Conservation (phyloP, 306 rosid genomes). For the Cicer yamashitae region DNA sequence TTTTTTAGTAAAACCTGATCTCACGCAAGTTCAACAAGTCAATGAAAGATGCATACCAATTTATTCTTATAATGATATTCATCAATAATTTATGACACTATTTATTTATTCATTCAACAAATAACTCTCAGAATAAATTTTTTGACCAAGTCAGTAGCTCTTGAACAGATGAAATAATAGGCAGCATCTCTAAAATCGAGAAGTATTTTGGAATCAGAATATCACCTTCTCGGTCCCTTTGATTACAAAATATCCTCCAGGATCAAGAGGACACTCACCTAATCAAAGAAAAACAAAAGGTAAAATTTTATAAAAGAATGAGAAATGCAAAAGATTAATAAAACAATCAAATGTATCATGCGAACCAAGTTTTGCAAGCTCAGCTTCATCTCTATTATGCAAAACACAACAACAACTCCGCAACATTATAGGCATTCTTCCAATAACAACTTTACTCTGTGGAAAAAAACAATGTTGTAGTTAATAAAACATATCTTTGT, state of each 20-base stretch:
- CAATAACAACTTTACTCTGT: conserved; percentile 64
- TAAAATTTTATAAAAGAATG: conserved; percentile 12
- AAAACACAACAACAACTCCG: conserved; percentile 79
- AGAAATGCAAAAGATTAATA: not conserved
- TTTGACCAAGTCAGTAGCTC: not conserved
- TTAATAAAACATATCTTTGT: conserved; percentile 13
- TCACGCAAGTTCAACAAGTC: conserved; percentile 25
- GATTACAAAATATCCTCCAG: conserved; percentile 90
- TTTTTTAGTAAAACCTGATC: conserved; percentile 13
- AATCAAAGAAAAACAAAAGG: conserved; percentile 27
- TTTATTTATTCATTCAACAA: conserved; percentile 14
- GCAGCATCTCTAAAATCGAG: conserved; percentile 15
- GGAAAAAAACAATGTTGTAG: conserved; percentile 17
- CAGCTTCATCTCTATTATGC: conserved; percentile 75
- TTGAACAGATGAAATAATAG: conserved; percentile 10
- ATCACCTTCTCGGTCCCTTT: conserved; percentile 96
- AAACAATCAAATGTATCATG: conserved; percentile 2
- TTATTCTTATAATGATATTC: conserved; percentile 13
- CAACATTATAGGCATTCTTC: conserved; percentile 91
- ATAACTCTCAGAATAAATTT: conserved; percentile 9
- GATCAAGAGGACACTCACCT: conserved; percentile 98
- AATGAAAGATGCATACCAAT: conserved; percentile 32
- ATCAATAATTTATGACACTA: conserved; percentile 9
- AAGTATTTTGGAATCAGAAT: conserved; percentile 39
- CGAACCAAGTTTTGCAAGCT: conserved; percentile 84